Conservation (phyloP, 1,139 yeast species). For the Torulaspora globosa region DNA sequence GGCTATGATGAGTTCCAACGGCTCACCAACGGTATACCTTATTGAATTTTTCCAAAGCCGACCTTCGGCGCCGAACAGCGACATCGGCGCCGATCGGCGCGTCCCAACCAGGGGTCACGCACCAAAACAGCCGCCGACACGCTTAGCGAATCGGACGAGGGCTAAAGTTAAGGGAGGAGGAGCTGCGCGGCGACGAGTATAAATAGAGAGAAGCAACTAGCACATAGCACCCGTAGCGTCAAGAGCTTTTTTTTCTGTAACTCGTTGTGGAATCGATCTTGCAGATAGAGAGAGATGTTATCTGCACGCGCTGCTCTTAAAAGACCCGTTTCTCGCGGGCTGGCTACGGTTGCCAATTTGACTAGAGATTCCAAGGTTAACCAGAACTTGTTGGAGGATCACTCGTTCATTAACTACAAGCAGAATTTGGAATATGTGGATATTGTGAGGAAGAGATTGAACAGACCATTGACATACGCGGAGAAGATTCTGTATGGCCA, state of each 20-base stretch:
- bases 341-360: slow-evolving; percentile 64
- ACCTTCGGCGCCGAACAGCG: slow-evolving; percentile 9
- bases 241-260: not conserved
- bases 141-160: slow-evolving; percentile 9
- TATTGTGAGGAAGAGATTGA: slow-evolving; percentile 80
- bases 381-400: slow-evolving; percentile 86
- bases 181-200: not conserved
- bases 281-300: slow-evolving; percentile 31
- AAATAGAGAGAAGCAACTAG: not conserved
- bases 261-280: not conserved
- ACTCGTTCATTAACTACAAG: slow-evolving; percentile 76
- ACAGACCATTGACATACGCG: slow-evolving; percentile 94
- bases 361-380: slow-evolving; percentile 89
- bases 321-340: slow-evolving; percentile 48
- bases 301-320: slow-evolving; percentile 40
- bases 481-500: slow-evolving; percentile 96
- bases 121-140: slow-evolving; percentile 6
- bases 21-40: slow-evolving; percentile 93
- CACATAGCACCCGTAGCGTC: not conserved
- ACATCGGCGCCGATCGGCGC: slow-evolving; percentile 7
- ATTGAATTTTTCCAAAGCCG: slow-evolving; percentile 38
- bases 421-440: slow-evolving; percentile 77
- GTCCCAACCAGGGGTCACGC: slow-evolving; percentile 8
- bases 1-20: slow-evolving; percentile 98
- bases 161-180: slow-evolving; percentile 2